Evolutionary conservation across 2,329 filamentous ascomycete species (phyloP).

Genomic region (Nemania sp.): DNA sequence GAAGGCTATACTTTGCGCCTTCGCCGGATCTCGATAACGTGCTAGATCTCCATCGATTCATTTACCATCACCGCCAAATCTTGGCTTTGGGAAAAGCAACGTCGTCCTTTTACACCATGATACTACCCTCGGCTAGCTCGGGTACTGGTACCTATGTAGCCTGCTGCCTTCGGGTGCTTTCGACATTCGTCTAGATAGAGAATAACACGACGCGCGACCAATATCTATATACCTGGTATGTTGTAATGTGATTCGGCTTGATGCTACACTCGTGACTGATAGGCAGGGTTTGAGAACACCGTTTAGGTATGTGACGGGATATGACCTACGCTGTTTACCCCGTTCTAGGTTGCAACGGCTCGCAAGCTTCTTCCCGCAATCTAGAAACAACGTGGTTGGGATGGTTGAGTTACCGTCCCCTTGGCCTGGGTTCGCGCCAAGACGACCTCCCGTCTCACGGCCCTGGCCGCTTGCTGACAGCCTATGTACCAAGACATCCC

Average conservation of each 20-base stretch:
- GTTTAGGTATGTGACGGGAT: neutral
- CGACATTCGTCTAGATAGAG: neutral
- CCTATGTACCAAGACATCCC: too few relatives aligned
- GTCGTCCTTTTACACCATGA: neutral
- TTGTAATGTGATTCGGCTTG: neutral
- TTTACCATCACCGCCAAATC: conserved; percentile 29
- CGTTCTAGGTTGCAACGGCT: conserved; percentile 21
- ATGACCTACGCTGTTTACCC: conserved; percentile 17
- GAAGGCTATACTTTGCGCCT: conserved; percentile 36
- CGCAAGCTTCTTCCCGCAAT: conserved; percentile 43
- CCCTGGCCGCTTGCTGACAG: conserved; percentile 32
- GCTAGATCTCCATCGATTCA: conserved; percentile 17
- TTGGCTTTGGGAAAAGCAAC: conserved; percentile 35
- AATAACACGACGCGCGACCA: neutral
- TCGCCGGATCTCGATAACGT: conserved; percentile 25
- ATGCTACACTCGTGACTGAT: conserved; percentile 14
- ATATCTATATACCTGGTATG: neutral
- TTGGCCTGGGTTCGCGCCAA: conserved; percentile 49
- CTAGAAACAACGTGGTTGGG: conserved; percentile 44
- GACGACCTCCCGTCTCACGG: conserved; percentile 44
- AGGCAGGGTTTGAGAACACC: neutral
- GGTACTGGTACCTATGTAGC: conserved; percentile 16
- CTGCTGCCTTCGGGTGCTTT: neutral
- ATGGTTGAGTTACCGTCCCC: conserved; percentile 48
- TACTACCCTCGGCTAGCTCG: conserved; percentile 33